Conservation (phyloP, 768 basidiomycete species). For the Pleurotus salmoneostramineus region DNA sequence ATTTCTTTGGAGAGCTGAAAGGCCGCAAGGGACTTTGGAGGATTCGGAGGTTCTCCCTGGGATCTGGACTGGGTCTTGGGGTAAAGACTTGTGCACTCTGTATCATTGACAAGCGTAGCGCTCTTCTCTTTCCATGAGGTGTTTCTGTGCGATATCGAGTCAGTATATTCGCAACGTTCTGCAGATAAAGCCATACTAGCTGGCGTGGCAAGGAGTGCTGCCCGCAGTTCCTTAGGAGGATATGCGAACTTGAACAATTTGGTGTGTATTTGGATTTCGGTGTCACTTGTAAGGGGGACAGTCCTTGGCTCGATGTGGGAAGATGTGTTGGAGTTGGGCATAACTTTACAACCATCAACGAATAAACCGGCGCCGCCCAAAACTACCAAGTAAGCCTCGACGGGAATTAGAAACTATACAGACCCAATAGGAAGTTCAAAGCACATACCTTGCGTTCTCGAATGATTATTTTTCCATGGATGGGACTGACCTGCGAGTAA, state of each 20-base stretch:
- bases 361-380: constrained; percentile 52
- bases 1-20: constrained; percentile 16
- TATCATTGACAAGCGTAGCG: constrained; percentile 73
- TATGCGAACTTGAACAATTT: constrained; percentile 74
- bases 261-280: constrained; percentile 62
- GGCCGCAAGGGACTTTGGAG: constrained; percentile 47
- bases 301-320: constrained; percentile 34
- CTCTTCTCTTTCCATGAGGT: constrained; percentile 27
- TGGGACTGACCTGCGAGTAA: constrained; percentile 54
- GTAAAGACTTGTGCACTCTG: constrained; percentile 71
- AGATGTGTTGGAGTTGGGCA: constrained; percentile 32
- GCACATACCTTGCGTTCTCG: constrained; percentile 55
- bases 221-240: constrained; percentile 68
- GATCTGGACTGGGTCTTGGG: constrained; percentile 55
- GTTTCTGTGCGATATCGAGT: constrained; percentile 17
- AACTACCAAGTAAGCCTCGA: constrained; percentile 65
- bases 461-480: constrained; percentile 70
- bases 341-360: constrained; percentile 62
- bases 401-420: neutral
- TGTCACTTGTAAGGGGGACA: constrained; percentile 62
- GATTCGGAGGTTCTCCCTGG: constrained; percentile 58
- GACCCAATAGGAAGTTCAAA: neutral
- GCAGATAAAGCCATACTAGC: constrained; percentile 29
- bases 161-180: neutral
- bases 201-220: constrained; percentile 47